Evolutionary conservation across 2,329 filamentous ascomycete species (phyloP).

Genomic region (Alternaria sp.): DNA sequence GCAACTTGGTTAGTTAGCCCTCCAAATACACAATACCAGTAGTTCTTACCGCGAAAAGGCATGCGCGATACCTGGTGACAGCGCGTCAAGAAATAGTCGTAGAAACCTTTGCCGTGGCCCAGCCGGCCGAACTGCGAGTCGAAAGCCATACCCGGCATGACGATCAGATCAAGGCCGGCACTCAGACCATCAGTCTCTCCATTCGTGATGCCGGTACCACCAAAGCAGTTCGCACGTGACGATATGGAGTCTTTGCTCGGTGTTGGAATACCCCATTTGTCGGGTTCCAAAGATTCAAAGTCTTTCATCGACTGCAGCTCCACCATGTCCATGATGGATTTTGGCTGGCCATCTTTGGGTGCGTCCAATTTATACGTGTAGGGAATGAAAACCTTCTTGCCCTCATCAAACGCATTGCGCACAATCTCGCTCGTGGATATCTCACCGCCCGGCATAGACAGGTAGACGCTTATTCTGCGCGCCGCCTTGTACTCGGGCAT

Average conservation of each 20-base stretch:
- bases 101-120: constrained; percentile 95
- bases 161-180: constrained; percentile 76
- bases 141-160: constrained; percentile 94
- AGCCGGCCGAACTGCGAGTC: constrained; percentile 76
- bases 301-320: constrained; percentile 74
- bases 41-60: constrained; percentile 65
- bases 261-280: constrained; percentile 96
- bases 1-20: constrained; percentile 46
- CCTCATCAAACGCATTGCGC: constrained; percentile 73
- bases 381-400: constrained; percentile 90
- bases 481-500: constrained; percentile 79
- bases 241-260: constrained; percentile 70
- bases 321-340: constrained; percentile 94
- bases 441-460: constrained; percentile 91
- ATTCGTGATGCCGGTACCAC: constrained; percentile 59
- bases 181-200: constrained; percentile 41
- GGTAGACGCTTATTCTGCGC: constrained; percentile 79
- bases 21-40: constrained; percentile 35
- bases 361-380: constrained; percentile 73
- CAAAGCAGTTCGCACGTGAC: constrained; percentile 74
- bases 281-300: constrained; percentile 75
- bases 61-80: constrained; percentile 64
- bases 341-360: constrained; percentile 52
- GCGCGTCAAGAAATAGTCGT: constrained; percentile 87
- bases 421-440: constrained; percentile 85